Base-by-base conservation (phyloP, 805 yeast species). In the Saturnispora sanitii region DNA sequence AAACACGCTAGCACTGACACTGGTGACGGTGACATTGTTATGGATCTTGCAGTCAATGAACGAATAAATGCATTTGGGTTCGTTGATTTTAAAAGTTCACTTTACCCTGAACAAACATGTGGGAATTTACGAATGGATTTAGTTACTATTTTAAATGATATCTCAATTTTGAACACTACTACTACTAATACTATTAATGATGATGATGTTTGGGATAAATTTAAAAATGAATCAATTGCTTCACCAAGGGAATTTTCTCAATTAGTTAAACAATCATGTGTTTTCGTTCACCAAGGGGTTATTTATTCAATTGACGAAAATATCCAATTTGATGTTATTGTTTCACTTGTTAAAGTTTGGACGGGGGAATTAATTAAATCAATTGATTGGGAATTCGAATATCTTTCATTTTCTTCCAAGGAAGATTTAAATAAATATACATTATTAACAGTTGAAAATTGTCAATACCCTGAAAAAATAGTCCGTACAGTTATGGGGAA, bases 121-220 rank as follows among this genome's bases (percentile, higher is more conserved):
- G 6, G 16, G 6, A 27, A 11, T 12, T n/a, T 27, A 27, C 6
- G 6, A 16, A 17, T 18, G 35, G 20, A 4, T 20, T 13, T 33
- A 21, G 23, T 21, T 11, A 33, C 20, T 72, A 83, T 7, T 85
- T 75, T 23, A 56, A 86, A 13, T 23, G 26, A 23, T 23, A 80
- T 88, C 44, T 73, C 90, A 27, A 7, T n/a, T 11, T 12, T 6
- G 16, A 27, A 27, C 30, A n/a, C 13, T n/a, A 7, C 6, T 22
- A 21, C 15, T 4, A n/a, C 20, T 8, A 11, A 16, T 28, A 9
- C 17, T 15, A 20, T 15, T 2, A 25, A 22, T 15, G 30, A 16
- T 15, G 22, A 16, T 13, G 16, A 27, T 18, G 18, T 29, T 4
- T 36, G 38, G 38, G 22, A 15, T 20, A 12, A 19, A 27, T 19